A percentile compares a stretch with the other conserved stretches of the same genome.
These are phyloP conservation scores for Solanum chmielewskii DNA, from an alignment of 257 asterid genomes.

Conservation along the genomic window DNA sequence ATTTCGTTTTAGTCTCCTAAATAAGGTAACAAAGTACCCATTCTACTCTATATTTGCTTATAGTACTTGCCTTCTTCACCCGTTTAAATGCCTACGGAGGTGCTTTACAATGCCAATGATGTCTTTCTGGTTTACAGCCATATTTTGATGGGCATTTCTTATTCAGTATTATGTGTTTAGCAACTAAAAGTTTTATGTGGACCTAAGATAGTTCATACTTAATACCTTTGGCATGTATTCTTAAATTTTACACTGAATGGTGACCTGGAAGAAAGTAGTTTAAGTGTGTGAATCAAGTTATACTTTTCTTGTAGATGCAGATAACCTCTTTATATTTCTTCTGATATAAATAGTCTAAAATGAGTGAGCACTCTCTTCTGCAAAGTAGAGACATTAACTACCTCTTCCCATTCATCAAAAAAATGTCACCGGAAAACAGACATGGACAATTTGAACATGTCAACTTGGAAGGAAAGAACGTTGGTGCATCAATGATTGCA, in stretches of 20 bases:
- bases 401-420: not conserved
- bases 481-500: constrained; percentile 5
- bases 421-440: not conserved
- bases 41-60: not conserved
- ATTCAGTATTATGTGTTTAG: not conserved
- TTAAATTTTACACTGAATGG: not conserved
- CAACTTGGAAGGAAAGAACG: constrained; percentile 15
- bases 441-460: constrained; percentile 7
- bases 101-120: not conserved
- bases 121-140: not conserved
- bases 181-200: not conserved
- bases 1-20: not conserved
- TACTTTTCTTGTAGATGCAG: constrained; percentile 42
- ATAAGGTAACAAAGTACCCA: not conserved
- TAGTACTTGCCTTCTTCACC: not conserved
- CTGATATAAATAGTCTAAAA: not conserved
- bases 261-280: not conserved
- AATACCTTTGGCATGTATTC: not conserved
- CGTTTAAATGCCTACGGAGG: not conserved
- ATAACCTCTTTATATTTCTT: constrained; percentile 1
- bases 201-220: not conserved
- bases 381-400: not conserved
- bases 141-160: not conserved
- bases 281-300: constrained; percentile 49
- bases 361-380: not conserved